Percentiles rank a stretch among this genome's conserved stretches.
Evolutionary conservation across 1,284 basidiomycete species (phyloP).

Genomic region (Tausonia pullulans): DNA sequence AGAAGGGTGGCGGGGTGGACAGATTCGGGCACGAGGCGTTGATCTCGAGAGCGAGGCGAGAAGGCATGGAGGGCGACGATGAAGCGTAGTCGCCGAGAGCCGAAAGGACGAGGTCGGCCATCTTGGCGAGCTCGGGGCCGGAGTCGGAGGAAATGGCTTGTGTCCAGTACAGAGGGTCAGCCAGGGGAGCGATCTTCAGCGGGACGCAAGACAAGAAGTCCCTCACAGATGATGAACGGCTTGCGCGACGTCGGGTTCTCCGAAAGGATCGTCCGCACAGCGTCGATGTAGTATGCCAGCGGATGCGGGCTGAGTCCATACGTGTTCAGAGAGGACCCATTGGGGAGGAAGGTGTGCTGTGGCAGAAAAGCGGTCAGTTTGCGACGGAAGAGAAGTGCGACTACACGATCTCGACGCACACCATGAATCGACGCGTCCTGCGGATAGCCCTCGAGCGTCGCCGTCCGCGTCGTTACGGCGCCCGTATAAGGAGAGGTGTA

Average conservation of each 20-base stretch:
- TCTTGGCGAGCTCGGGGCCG: constrained; percentile 41
- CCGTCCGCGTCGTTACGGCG: constrained; percentile 63
- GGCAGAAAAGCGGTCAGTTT: neutral
- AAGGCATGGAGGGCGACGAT: constrained; percentile 2
- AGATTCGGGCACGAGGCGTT: constrained; percentile 75
- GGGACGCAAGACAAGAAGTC: neutral
- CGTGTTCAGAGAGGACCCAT: constrained; percentile 52
- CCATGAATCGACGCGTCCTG: constrained; percentile 49
- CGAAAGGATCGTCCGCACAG: constrained; percentile 39
- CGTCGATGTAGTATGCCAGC: constrained; percentile 49
- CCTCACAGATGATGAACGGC: constrained; percentile 14
- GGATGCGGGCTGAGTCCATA: constrained; percentile 70
- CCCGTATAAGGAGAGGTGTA: constrained; percentile 56
- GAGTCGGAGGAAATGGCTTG: constrained; percentile 56
- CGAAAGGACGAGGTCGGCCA: constrained; percentile 48
- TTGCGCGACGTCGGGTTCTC: constrained; percentile 1
- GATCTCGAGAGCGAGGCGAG: constrained; percentile 54
- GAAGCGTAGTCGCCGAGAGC: constrained; percentile 27
- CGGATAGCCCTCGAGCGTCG: constrained; percentile 52
- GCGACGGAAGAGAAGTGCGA: neutral
- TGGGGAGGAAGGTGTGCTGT: constrained; percentile 7
- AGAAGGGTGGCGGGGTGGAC: constrained; percentile 51
- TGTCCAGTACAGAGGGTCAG: constrained; percentile 39
- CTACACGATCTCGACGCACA: constrained; percentile 34
- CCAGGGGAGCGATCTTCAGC: neutral